Conservation (phyloP, 169 alveolate species). For the Eimeria brunetti region DNA sequence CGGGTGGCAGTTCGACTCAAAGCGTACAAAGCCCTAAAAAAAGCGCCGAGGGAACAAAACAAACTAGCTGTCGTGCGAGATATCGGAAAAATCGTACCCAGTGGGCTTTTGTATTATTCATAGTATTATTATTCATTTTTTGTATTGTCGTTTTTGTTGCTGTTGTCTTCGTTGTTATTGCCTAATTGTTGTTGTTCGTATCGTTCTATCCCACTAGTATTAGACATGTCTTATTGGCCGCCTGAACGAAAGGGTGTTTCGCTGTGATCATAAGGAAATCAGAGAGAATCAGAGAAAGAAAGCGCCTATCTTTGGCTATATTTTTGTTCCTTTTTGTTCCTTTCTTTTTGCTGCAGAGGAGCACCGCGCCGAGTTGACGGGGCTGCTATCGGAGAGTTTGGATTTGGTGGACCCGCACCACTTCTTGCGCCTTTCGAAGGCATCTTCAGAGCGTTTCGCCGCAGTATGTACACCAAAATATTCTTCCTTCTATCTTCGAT, state of each 20-base stretch:
- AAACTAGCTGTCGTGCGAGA: constrained; percentile 66
- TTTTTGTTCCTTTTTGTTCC: neutral
- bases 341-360: constrained; percentile 10
- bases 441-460: constrained; percentile 21
- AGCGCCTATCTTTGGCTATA: neutral
- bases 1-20: constrained; percentile 70
- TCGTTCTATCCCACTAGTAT: neutral
- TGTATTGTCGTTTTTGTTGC: neutral
- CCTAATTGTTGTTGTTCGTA: neutral
- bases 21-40: constrained; percentile 58
- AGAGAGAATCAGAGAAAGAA: too few species aligned
- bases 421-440: constrained; percentile 74
- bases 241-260: too few species aligned
- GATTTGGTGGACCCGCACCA: constrained; percentile 72
- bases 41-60: constrained; percentile 27
- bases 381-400: constrained; percentile 31
- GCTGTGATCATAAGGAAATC: too few species aligned
- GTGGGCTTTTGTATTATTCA: neutral
- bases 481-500: neutral
- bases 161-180: too few species aligned
- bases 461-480: constrained; percentile 11
- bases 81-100: constrained; percentile 62
- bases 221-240: neutral
- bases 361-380: constrained; percentile 12
- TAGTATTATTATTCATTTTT: neutral